Evolutionary conservation across 768 basidiomycete species (phyloP).

Genomic region (Leccinum broughii): DNA sequence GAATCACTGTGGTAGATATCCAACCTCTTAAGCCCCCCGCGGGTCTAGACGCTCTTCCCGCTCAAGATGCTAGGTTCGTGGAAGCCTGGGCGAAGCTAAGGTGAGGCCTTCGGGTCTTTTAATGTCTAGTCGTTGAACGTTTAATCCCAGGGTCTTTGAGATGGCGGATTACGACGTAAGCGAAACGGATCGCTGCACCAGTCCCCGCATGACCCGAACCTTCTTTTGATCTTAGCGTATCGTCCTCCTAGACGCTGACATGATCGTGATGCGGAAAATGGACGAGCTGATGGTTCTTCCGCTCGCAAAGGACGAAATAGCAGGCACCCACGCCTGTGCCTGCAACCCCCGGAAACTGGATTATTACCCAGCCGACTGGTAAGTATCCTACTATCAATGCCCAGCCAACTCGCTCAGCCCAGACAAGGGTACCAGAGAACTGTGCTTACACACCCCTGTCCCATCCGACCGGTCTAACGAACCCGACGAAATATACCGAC

Average conservation of each 20-base stretch:
- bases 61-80: conserved; percentile 48
- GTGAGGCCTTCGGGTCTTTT: conserved; percentile 28
- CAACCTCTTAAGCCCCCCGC: conserved; percentile 54
- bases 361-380: conserved; percentile 93
- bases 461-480: conserved; percentile 46
- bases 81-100: conserved; percentile 69
- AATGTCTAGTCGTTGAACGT: background rate
- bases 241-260: conserved; percentile 85
- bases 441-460: conserved; percentile 71
- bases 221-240: conserved; percentile 51
- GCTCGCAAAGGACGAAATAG: conserved; percentile 71
- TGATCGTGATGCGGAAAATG: conserved; percentile 83
- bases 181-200: conserved; percentile 8
- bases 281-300: conserved; percentile 63
- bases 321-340: conserved; percentile 86
- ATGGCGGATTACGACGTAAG: conserved; percentile 65
- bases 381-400: conserved; percentile 12
- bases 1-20: conserved; percentile 60
- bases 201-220: background rate
- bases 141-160: conserved; percentile 52
- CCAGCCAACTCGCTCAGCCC: conserved; percentile 2
- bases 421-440: conserved; percentile 82
- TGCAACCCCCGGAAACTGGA: conserved; percentile 86
- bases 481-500: conserved; percentile 42
- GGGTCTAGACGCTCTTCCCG: conserved; percentile 37